Evolutionary conservation across 1,284 basidiomycete species (phyloP), one percentile per base, ranked within the genome.

Genomic region (Xerocomus tenax): DNA sequence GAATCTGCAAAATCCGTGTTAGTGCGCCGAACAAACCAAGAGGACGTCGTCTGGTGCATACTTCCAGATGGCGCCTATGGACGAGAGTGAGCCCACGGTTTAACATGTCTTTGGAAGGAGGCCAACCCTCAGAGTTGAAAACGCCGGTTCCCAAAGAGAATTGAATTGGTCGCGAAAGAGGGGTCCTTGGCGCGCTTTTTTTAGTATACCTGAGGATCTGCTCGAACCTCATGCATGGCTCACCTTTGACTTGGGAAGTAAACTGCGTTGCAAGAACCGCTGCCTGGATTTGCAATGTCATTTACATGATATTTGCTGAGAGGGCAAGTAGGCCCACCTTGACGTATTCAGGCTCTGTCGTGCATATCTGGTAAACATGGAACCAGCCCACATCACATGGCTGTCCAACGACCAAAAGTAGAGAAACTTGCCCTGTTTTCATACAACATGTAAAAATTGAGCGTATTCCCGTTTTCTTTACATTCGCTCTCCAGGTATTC

Each of bases 51-150:
- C n/a, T 13, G 6, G 26, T 9, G 53, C 68, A 39, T 58, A 74
- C 72, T 73, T 75, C 75, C 74, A 77, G 65, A 73, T 73, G 41
- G 76, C 73, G 25, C 70, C 73, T 74, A 30, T 7, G 9, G n/a
- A 32, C 8, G 26, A 38, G 26, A 49, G 3, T 53, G 34, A 52
- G 45, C 35, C 4, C 18, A 21, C 8, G n/a, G 5, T 3, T 10
- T 13, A 3, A 46, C 4, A 10, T 15, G 8, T n/a, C 6, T 39
- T 9, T 8, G 15, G 23, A 32, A 44, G 16, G 7, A 43, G 5
- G 48, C 65, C 51, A 48, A 73, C 79, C 78, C 53, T 82, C 79
- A 5, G 76, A 73, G 52, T 82, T 81, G 58, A 82, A 82, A 2
- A 81, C 75, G 0, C 79, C 79, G 4, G 72, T 71, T 1, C 79